Percentiles rank a stretch among this genome's conserved stretches.
Evolutionary conservation across 2,329 filamentous ascomycete species (phyloP).

Genomic region (Fusarium sp.): DNA sequence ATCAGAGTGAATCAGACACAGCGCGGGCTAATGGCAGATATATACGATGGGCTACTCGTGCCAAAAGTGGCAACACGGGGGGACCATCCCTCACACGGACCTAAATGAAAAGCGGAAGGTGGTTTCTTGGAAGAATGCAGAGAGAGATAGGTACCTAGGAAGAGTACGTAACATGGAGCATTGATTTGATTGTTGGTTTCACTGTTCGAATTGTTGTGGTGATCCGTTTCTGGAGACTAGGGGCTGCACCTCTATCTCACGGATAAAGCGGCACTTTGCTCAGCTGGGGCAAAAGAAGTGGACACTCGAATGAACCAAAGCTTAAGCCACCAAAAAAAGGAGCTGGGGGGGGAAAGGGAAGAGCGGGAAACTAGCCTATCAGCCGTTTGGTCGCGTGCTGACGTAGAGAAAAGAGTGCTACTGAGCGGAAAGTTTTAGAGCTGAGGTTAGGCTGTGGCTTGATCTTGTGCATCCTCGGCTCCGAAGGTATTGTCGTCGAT

Average conservation of each 20-base stretch:
- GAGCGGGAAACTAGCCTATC: slow-evolving; percentile 10
- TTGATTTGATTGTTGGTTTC: neutral
- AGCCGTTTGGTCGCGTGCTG: slow-evolving; percentile 13
- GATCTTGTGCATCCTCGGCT: neutral
- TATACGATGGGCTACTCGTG: neutral
- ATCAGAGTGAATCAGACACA: neutral
- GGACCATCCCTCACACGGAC: neutral
- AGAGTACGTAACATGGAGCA: slow-evolving; percentile 13
- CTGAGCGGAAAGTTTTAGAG: neutral
- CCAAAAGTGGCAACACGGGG: slow-evolving; percentile 1
- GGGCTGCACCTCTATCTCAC: slow-evolving; percentile 8
- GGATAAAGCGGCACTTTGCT: slow-evolving; percentile 34
- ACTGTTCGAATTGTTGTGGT: slow-evolving; percentile 7
- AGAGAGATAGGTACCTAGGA: neutral
- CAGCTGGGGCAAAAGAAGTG: slow-evolving; percentile 25
- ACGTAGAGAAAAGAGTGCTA: neutral
- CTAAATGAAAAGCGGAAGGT: slow-evolving; percentile 35
- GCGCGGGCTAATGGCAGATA: slow-evolving; percentile 12
- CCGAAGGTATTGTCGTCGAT: neutral
- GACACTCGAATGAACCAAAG: neutral
- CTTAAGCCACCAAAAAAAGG: neutral
- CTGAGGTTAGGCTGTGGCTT: neutral
- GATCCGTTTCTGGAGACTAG: neutral
- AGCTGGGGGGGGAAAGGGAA: neutral
- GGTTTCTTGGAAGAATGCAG: neutral